Evolutionary conservation across 495 filamentous ascomycete species (phyloP), one percentile per base, ranked within the genome.

Genomic region (Talaromyces borbonicus): DNA sequence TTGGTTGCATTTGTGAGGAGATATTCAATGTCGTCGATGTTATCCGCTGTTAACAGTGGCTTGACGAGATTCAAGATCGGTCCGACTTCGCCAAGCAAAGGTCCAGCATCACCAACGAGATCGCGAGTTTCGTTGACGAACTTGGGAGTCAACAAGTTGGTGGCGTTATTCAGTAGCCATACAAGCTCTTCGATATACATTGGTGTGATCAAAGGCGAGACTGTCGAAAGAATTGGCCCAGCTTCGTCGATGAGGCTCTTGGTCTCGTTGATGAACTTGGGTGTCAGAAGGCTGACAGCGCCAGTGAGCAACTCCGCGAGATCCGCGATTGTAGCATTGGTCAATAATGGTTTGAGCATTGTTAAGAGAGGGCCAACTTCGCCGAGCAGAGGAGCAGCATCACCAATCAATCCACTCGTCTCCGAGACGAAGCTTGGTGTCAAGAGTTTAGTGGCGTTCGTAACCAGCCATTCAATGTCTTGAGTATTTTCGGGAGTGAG

Each of bases 91-190:
- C 57, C 48, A 29, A 63, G 26, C 8, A 44, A 14, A 18, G 41
- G 4, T 43, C 18, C 56, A 6, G 66, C 64, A 24, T 56, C 52
- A 32, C 54, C 53, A 38, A 69, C 60, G 8, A 66, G 52, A 30
- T 53, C 48, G 50, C 61, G 52, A 16, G 65, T 69, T 37, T 69
- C 55, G 36, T 69, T 57, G 22, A 71, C 65, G 46, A 71, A 71
- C 9, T 55, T 51, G 9, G 46, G 48, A 1, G 66, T 70, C 16
- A 74, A 47, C 12, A 74, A 56, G 20, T 53, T 53, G 41, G 64
- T 64, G 8, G 68, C 68, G 46, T 70, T 72, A 15, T 50, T 53
- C 37, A 74, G 49, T 29, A 44, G 15, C 25, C 41, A 31, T 32
- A 18, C 41, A 12, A 44, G 25, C 24, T 44, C 41, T 26, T 23